Evolutionary conservation across 73 alveolate species (phyloP).

Genomic region (Tetrahymena thermophila): DNA sequence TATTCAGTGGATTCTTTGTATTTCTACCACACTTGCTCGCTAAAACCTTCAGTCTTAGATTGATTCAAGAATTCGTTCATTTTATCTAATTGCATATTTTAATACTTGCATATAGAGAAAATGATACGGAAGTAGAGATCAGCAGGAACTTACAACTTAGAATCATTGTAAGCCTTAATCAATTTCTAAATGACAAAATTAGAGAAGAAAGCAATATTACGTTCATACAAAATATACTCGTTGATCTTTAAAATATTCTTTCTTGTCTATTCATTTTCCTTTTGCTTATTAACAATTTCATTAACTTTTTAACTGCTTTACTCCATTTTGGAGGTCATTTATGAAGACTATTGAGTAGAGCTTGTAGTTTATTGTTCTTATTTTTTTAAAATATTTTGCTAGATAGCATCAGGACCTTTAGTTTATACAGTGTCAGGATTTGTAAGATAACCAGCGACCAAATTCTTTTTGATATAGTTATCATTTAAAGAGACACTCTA

Average conservation of each 20-base stretch:
- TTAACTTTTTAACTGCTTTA: constrained; percentile 9
- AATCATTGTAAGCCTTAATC: constrained; percentile 7
- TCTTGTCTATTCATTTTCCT: constrained; percentile 33
- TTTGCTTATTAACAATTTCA: constrained; percentile 27
- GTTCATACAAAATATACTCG: constrained; percentile 26
- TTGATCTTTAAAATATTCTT: constrained; percentile 33
- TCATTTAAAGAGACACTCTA: constrained; percentile 25
- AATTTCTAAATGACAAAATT: constrained; percentile 31
- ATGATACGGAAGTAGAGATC: constrained; percentile 35
- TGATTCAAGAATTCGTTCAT: constrained; percentile 11
- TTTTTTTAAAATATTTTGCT: not conserved
- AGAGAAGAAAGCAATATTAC: constrained; percentile 43
- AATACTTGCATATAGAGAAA: constrained; percentile 19
- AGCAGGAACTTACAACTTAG: not conserved
- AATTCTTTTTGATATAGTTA: constrained; percentile 24
- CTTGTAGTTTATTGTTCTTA: not conserved
- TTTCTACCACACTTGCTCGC: constrained; percentile 35
- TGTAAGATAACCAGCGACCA: constrained; percentile 36
- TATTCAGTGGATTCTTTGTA: constrained; percentile 19
- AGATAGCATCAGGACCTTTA: not conserved
- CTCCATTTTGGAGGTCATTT: not conserved
- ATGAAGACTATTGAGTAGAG: not conserved
- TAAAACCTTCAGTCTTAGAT: constrained; percentile 27
- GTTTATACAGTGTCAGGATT: constrained; percentile 31
- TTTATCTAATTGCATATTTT: constrained; percentile 37